Base-by-base conservation (phyloP, 805 yeast genomes). In the Kodamaea kaohsiungensis region DNA sequence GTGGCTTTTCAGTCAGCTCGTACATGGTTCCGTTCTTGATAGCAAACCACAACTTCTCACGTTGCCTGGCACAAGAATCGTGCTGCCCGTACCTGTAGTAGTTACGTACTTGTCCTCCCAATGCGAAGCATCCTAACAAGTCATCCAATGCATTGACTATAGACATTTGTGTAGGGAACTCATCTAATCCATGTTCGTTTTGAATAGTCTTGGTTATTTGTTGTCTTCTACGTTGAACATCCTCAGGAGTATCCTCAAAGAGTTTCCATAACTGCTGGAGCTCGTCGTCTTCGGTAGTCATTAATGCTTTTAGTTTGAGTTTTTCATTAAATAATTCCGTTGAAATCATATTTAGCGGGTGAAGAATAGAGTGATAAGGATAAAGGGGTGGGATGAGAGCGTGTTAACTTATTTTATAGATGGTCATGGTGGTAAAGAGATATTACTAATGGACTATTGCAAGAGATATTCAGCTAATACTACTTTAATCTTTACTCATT, bases 101-200 rank as follows among this genome's bases (percentile, higher is more conserved):
- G 69, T 88, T 82, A 56, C 96, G 82, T 17, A 89, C 72, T 65
- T 92, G 97, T 0, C 98, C 98, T 2, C 97, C 98, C 2, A 92
- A 65, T 0, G 98, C 89, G 71, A 89, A 91, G 67, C 98, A 93
- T 47, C 83, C 86, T 46, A 91, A 79, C 18, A 92, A 75, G 64
- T 91, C 96, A 68, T 92, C 96, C 69, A 92, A 86, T 1, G 95
- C 95, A 45, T 93, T 90, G 52, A 86, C 76, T 6, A 75, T 61
- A 12, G 76, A 66, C 47, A 76, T 60, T 22, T 68, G 67, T n/a
- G 67, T 61, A 3, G 79, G 79, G 51, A 68, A 66, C 48, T 58
- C 56, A 13, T 52, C 54, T 22, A 52, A 35, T 17, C 53, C 43
- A 25, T 48, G 48, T 12, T 58, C 61, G 43, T 64, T 63, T 15